These are phyloP conservation scores for Raphanus sativus DNA, from an alignment of 345 rosid species.

Conservation along the genomic window DNA sequence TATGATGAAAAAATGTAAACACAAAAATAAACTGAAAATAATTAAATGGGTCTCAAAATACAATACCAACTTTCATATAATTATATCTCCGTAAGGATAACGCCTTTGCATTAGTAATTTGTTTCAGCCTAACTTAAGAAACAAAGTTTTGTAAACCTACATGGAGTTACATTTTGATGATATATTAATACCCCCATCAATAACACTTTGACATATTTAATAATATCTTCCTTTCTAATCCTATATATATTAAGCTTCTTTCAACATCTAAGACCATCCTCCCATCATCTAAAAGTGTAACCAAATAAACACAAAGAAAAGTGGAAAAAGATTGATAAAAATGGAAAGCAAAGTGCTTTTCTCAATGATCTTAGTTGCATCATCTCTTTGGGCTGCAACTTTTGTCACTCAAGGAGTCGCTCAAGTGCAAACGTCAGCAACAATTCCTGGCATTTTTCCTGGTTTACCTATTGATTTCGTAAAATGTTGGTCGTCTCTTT, in stretches of 20 bases:
- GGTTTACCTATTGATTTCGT: neutral
- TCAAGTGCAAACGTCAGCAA: neutral
- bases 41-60: neutral
- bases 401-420: neutral
- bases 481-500: neutral
- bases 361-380: neutral
- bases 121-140: neutral
- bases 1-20: neutral
- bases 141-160: neutral
- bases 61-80: neutral
- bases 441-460: neutral
- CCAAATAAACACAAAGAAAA: neutral
- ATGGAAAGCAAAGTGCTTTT: neutral
- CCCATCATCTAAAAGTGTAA: neutral
- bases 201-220: neutral
- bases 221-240: neutral
- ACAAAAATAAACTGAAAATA: neutral
- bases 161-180: too few relatives aligned
- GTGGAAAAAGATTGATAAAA: neutral
- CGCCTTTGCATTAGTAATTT: neutral
- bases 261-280: neutral
- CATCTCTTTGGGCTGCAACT: neutral
- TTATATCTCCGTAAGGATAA: neutral
- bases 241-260: conserved; percentile 2
- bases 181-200: too few relatives aligned